Base-by-base conservation (phyloP, 106 monocot genomes). In the Apostasia shenzhenica region DNA sequence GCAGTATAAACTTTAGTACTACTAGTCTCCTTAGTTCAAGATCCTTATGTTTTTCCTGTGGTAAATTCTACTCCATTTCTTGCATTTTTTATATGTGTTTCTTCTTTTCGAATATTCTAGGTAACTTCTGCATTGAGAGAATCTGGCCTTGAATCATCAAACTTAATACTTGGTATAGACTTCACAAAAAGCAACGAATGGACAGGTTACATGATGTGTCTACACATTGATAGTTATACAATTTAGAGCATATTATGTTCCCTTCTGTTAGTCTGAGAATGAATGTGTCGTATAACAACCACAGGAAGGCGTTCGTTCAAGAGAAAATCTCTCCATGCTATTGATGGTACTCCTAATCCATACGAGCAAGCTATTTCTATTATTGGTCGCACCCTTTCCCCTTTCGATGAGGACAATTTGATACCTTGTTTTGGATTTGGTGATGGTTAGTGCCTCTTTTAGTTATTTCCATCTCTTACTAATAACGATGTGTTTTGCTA, bases 391-490 rank as follows among this genome's bases (percentile, higher is more conserved):
- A 92, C 97, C 14, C 73, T 97, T 54, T 85, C 89, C 68, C 73
- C 97, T 71, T 92, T 97, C 72, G 97, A 97, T 71, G 97, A 97
- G 14, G 97, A 97, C 45, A 87, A 92, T 70, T 67, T 97, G 68
- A 92, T 97, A 70, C 97, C 97, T 42, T 92, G 92, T 79, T 97
- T 89, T 89, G 97, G 97, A 70, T 97, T 97, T 80, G 97, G 97
- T 63, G 97, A 97, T 75, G 77, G 94, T 94, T 57, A 76, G 81
- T 80, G 8, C 9, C 7, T 26, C n/a, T 43, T 2, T 61, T 75
- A 47, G 37, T 43, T 38, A 63, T 43, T 71, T 52, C 5, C 57
- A 50, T 67, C 58, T 40, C 40, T 5, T 26, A 26, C 26, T 26
- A 26, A 26, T 45, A 14, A 43, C 7, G 48, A 14, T 77, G 66